phyloP scores from a whole-genome alignment of 75 land plant genomes.

The Azolla pinnata region DNA sequence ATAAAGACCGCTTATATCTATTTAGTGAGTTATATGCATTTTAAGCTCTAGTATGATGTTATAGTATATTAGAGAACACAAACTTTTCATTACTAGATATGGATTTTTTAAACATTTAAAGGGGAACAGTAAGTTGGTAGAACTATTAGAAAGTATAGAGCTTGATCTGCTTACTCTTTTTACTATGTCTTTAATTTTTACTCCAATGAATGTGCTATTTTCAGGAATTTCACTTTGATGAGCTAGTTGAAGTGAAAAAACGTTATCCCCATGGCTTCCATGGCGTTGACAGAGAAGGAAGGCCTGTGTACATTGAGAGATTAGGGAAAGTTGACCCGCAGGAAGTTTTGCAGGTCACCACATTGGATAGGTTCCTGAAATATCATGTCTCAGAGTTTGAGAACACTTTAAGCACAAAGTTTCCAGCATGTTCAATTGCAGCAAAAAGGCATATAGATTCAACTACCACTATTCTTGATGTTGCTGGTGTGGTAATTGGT shows the following conservation, averaged over 20 bases:
- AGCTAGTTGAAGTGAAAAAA: conserved; percentile 37
- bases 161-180: too few relatives aligned
- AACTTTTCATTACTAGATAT: too few relatives aligned
- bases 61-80: too few relatives aligned
- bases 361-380: conserved; percentile 54
- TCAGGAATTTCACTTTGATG: conserved; percentile 54
- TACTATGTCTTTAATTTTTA: too few relatives aligned
- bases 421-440: conserved; percentile 71
- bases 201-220: too few relatives aligned
- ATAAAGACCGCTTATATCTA: too few relatives aligned
- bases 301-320: conserved; percentile 61
- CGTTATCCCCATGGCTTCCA: conserved; percentile 72
- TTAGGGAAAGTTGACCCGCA: conserved; percentile 52
- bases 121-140: too few relatives aligned
- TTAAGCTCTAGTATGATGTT: too few relatives aligned
- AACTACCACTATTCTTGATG: conserved; percentile 64
- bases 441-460: conserved; percentile 53
- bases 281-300: conserved; percentile 73
- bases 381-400: conserved; percentile 70
- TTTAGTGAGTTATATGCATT: too few relatives aligned
- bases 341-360: conserved; percentile 49
- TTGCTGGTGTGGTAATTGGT: conserved; percentile 61
- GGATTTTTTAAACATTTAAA: too few relatives aligned
- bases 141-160: too few relatives aligned
- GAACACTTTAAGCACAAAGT: conserved; percentile 41